Evolutionary conservation across 306 rosid species (phyloP).

Genomic region (Alnus rubra): DNA sequence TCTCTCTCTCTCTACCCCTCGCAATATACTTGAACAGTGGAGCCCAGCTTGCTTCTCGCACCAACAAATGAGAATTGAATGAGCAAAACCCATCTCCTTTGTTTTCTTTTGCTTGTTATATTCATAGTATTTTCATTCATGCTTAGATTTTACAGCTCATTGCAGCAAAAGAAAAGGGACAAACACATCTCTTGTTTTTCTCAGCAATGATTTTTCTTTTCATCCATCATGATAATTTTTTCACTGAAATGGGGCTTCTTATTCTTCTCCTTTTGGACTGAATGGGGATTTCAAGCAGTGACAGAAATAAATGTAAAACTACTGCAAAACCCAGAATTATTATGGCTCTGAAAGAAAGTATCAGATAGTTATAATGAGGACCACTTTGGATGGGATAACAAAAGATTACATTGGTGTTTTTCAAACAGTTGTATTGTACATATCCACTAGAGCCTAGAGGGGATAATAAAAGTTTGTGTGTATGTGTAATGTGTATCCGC

Average conservation of each 20-base stretch:
- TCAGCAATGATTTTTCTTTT: constrained; percentile 9
- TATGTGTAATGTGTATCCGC: neutral
- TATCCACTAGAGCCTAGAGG: neutral
- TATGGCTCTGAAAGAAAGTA: constrained; percentile 10
- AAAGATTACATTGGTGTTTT: constrained; percentile 19
- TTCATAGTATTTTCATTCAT: neutral
- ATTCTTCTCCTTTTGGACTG: neutral
- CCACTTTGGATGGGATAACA: constrained; percentile 29
- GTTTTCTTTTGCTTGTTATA: constrained; percentile 36
- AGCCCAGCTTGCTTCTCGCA: constrained; percentile 54
- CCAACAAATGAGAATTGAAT: constrained; percentile 7
- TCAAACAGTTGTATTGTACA: constrained; percentile 25
- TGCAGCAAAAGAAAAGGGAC: neutral
- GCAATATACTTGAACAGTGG: constrained; percentile 33
- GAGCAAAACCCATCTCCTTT: constrained; percentile 27
- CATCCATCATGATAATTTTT: constrained; percentile 3
- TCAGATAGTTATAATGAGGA: constrained; percentile 28
- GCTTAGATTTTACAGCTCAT: constrained; percentile 27
- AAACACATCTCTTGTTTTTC: neutral
- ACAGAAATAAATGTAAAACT: neutral
- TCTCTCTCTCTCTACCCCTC: constrained; percentile 1
- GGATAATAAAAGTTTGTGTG: neutral
- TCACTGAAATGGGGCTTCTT: neutral
- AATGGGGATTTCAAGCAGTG: neutral
- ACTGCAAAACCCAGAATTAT: neutral